Base-by-base conservation (phyloP, 495 filamentous ascomycete species). In the Entonaema liquescens region DNA sequence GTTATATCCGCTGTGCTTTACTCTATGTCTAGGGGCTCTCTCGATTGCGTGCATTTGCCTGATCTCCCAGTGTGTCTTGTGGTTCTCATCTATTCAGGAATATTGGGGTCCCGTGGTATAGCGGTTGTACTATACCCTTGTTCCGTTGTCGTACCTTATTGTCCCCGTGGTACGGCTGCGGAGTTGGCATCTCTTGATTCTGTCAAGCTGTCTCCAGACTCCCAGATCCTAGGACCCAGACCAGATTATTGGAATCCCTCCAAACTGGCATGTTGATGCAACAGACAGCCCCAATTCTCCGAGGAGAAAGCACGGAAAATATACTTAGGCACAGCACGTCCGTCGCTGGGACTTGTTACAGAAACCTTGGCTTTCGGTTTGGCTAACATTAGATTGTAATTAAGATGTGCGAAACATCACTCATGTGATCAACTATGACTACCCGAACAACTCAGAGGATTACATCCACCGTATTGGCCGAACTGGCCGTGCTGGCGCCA, bases 331-430 rank as follows among this genome's bases (percentile, higher is more conserved):
- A 75, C 70, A 70, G 76, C 76, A 78, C 76, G 73, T 80, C 82
- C 82, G 79, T 76, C 82, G 81, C 85, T 86, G 86, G 84, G 83
- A 82, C 80, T 85, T 85, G 85, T 83, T 84, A 62, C 70, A 82
- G 81, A 78, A 80, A 78, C 70, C 72, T 77, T 74, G 79, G 74
- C 70, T 80, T 53, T 83, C 80, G 77, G 75, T 68, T 74, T 84
- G 88, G 93, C 95, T 98, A 97, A 98, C 93, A 64, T 72, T 83
- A 87, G 80, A 81, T 74, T 62, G 76, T 73, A 75, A 79, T 90
- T 50, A 97, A 99, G 95, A 99, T 90, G 95, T 99, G 87, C 94
- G 94, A 82, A 95, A 99, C 87, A 99, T 99, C 83, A 98, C 95
- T 82, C 95, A 99, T 85, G 95, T 99, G 84, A 87, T 99, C 84